Evolutionary conservation across 768 basidiomycete genomes (phyloP).

Genomic region (Pleurotus salmoneostramineus): DNA sequence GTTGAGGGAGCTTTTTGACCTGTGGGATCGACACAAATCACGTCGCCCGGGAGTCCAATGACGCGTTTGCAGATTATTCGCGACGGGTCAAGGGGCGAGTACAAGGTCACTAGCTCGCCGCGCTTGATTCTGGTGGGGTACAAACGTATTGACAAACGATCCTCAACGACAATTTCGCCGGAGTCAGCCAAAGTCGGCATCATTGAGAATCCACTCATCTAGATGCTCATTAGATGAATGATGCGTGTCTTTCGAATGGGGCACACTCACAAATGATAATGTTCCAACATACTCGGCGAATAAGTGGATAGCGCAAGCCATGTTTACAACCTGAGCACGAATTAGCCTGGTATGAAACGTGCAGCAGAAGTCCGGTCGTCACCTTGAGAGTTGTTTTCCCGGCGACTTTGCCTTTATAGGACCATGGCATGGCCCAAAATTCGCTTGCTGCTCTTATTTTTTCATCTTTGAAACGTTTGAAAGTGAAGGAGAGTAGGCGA

Average conservation of each 20-base stretch:
- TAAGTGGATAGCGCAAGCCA: constrained; percentile 56
- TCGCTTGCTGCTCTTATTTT: background rate
- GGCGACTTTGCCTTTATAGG: constrained; percentile 13
- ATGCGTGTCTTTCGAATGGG: constrained; percentile 6
- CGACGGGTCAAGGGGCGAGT: constrained; percentile 64
- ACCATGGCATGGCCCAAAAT: constrained; percentile 15
- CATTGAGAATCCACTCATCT: constrained; percentile 81
- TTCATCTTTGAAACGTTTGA: background rate
- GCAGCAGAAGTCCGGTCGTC: background rate
- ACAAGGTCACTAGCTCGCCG: constrained; percentile 74
- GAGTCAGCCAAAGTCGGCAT: constrained; percentile 61
- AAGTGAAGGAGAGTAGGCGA: background rate
- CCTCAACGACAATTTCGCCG: constrained; percentile 65
- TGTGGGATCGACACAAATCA: constrained; percentile 85
- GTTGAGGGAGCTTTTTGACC: constrained; percentile 56
- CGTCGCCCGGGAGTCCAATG: constrained; percentile 86
- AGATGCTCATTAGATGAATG: background rate
- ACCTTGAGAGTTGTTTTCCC: constrained; percentile 15
- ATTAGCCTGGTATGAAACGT: background rate
- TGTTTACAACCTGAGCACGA: constrained; percentile 45
- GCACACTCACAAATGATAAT: constrained; percentile 40
- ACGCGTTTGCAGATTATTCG: constrained; percentile 84
- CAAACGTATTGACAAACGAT: constrained; percentile 50
- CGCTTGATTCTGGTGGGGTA: constrained; percentile 49
- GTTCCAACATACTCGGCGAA: constrained; percentile 59